phyloP scores from a whole-genome alignment of 2,329 filamentous ascomycete species.

The Pseudodiploospora longispora region DNA sequence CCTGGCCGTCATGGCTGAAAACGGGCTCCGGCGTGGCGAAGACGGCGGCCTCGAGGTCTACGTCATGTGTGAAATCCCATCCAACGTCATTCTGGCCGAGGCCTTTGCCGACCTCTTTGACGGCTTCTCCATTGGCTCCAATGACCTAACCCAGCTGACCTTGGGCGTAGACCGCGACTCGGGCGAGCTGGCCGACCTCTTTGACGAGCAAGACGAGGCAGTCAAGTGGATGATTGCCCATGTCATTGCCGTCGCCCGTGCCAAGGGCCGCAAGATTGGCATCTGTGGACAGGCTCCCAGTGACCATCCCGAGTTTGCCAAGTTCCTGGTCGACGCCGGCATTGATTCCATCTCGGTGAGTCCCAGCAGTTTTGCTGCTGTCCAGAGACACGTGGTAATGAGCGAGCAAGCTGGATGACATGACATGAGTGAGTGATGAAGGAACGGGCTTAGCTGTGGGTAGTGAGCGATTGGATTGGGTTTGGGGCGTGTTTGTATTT shows the following conservation, averaged over 20 bases:
- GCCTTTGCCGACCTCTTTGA: constrained; percentile 29
- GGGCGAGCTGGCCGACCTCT: constrained; percentile 25
- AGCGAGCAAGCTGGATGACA: too few species aligned
- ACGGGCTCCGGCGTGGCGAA: constrained; percentile 28
- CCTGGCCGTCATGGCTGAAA: constrained; percentile 25
- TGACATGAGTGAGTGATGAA: too few species aligned
- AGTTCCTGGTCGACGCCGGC: constrained; percentile 25
- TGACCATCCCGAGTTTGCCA: constrained; percentile 29
- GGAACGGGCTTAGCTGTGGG: too few species aligned
- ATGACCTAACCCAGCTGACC: constrained; percentile 31
- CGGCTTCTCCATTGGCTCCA: constrained; percentile 33
- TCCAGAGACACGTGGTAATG: constrained; percentile 21
- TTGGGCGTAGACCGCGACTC: constrained; percentile 32
- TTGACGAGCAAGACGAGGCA: constrained; percentile 30
- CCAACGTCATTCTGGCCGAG: constrained; percentile 29
- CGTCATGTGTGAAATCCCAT: constrained; percentile 34
- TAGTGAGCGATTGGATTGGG: too few species aligned
- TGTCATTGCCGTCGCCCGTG: constrained; percentile 22
- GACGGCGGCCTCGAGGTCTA: constrained; percentile 28
- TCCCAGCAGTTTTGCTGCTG: constrained; percentile 29
- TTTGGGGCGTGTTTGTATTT: too few species aligned
- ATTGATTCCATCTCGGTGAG: constrained; percentile 32
- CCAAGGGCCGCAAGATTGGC: constrained; percentile 27
- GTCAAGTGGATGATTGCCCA: constrained; percentile 30
- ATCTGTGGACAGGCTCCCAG: constrained; percentile 32